Percentiles rank a stretch among this genome's conserved stretches.
phyloP scores from a whole-genome alignment of 2,329 filamentous ascomycete genomes.

The Alternaria sp. region DNA sequence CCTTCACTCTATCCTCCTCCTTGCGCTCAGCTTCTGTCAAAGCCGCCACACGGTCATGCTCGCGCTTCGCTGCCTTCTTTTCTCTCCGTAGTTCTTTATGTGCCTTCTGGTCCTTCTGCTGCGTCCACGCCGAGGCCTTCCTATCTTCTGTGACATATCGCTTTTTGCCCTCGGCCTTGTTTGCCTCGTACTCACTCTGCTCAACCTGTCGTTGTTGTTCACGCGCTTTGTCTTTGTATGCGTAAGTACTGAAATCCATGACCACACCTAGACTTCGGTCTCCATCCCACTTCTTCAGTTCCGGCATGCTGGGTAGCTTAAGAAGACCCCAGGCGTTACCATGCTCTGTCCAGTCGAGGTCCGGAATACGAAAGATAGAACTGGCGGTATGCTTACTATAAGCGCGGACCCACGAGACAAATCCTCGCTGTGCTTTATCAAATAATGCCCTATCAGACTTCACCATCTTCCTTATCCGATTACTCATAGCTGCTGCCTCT shows the following conservation, averaged over 20 bases:
- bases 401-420: slow-evolving; percentile 91
- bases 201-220: slow-evolving; percentile 54
- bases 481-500: slow-evolving; percentile 66
- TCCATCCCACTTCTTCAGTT: slow-evolving; percentile 63
- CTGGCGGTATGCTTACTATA: slow-evolving; percentile 91
- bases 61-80: slow-evolving; percentile 46
- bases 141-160: slow-evolving; percentile 38
- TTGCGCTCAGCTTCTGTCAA: slow-evolving; percentile 41
- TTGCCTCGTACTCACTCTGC: slow-evolving; percentile 39
- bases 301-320: slow-evolving; percentile 91
- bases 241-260: slow-evolving; percentile 53
- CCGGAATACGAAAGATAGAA: slow-evolving; percentile 84
- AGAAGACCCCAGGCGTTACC: slow-evolving; percentile 86
- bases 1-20: slow-evolving; percentile 47
- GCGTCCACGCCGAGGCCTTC: slow-evolving; percentile 47
- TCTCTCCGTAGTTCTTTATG: slow-evolving; percentile 45
- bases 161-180: slow-evolving; percentile 35
- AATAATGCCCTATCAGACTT: slow-evolving; percentile 72
- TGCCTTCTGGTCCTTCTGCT: slow-evolving; percentile 48
- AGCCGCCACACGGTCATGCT: slow-evolving; percentile 39
- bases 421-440: slow-evolving; percentile 88
- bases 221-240: slow-evolving; percentile 57
- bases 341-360: slow-evolving; percentile 85
- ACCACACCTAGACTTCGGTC: slow-evolving; percentile 54
- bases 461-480: slow-evolving; percentile 68